A percentile compares a stretch with the other conserved stretches of the same genome.
Evolutionary conservation across 305 asterid species (phyloP).

Genomic region (Fraxinus paxiana): DNA sequence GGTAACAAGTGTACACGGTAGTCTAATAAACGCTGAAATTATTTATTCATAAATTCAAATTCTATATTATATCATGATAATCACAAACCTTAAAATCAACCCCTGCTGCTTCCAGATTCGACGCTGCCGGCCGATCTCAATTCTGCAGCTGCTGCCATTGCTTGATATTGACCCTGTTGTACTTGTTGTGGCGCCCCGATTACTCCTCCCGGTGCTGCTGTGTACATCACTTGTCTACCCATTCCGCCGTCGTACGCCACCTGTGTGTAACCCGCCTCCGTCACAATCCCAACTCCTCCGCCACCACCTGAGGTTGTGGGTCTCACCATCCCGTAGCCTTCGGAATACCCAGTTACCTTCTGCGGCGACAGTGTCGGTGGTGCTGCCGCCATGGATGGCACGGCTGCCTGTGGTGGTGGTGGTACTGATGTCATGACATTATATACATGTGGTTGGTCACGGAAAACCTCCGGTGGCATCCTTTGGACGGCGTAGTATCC

Average conservation of each 20-base stretch:
- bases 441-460: slow-evolving; percentile 35
- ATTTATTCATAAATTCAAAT: slow-evolving; percentile 16
- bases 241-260: slow-evolving; percentile 63
- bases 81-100: slow-evolving; percentile 47
- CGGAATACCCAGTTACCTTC: slow-evolving; percentile 48
- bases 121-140: slow-evolving; percentile 31
- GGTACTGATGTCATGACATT: slow-evolving; percentile 26
- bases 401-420: slow-evolving; percentile 37
- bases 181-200: slow-evolving; percentile 16
- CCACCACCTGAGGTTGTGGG: slow-evolving; percentile 12
- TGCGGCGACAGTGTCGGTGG: slow-evolving; percentile 42
- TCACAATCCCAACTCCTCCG: slow-evolving; percentile 13
- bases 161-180: slow-evolving; percentile 40
- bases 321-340: slow-evolving; percentile 61
- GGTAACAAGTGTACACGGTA: neutral
- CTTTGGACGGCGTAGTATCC: slow-evolving; percentile 63
- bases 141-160: slow-evolving; percentile 32
- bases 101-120: slow-evolving; percentile 43
- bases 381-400: slow-evolving; percentile 37
- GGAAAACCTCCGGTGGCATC: slow-evolving; percentile 46
- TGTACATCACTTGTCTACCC: slow-evolving; percentile 69
- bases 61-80: slow-evolving; percentile 6
- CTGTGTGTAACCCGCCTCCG: slow-evolving; percentile 56
- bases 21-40: slow-evolving; percentile 17
- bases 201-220: slow-evolving; percentile 29